Conservation (phyloP, 768 basidiomycete genomes). For the Hemileccinum rubropunctum region DNA sequence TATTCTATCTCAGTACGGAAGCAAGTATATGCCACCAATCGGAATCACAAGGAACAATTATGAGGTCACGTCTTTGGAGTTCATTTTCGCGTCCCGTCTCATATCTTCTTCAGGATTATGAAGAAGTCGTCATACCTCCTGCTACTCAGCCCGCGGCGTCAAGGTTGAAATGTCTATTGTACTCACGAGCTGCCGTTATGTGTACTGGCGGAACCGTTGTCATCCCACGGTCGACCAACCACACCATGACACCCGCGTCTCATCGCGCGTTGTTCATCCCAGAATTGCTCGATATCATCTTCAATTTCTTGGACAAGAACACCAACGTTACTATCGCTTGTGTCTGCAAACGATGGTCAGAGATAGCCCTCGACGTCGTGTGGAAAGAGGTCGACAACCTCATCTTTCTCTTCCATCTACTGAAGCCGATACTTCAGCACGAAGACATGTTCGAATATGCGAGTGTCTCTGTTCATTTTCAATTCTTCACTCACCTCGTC, state of each 20-base stretch:
- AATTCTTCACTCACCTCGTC: not conserved
- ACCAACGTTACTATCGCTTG: conserved; percentile 45
- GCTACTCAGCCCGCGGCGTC: no score
- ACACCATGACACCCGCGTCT: not conserved
- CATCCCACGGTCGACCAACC: no score
- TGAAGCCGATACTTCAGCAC: conserved; percentile 41
- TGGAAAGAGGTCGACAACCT: conserved; percentile 56
- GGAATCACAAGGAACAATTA: conserved; percentile 69
- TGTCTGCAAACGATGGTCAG: conserved; percentile 60
- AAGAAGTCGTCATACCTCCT: conserved; percentile 90
- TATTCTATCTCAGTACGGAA: conserved; percentile 65
- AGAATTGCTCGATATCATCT: conserved; percentile 58
- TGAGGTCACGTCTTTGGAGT: conserved; percentile 49
- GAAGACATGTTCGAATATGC: conserved; percentile 23
- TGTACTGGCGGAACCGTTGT: no score
- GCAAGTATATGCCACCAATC: conserved; percentile 75
- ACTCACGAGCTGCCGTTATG: no score
- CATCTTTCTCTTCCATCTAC: conserved; percentile 42
- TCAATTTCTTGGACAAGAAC: conserved; percentile 42
- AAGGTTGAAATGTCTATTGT: no score
- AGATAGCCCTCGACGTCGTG: conserved; percentile 52
- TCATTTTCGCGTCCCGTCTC: not conserved
- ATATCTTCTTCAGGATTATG: conserved; percentile 59
- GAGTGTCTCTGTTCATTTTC: not conserved
- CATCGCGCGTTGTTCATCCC: conserved; percentile 48